Evolutionary conservation across 176 grass and related monocot genomes (phyloP), one percentile per base, ranked within the genome.

Genomic region (Bonia amplexicaulis): DNA sequence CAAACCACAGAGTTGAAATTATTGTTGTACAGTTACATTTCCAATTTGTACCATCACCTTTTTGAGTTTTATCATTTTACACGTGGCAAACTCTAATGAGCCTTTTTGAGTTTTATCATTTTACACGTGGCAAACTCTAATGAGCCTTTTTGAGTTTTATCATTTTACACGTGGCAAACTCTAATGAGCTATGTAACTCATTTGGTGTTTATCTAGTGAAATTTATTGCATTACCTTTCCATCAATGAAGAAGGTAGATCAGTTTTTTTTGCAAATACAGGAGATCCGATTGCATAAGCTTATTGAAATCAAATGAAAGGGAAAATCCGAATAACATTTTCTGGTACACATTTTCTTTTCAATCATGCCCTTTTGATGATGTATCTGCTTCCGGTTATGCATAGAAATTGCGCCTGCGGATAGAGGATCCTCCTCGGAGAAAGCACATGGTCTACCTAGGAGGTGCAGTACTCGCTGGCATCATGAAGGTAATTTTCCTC

Each of bases 371-470:
- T 53, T 53, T 15, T 27, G 26, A 12, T 55, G 37, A 86, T 1
- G 13, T 45, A n/a, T 69, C 67, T 26, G 7, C 15, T 84, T 62
- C 59, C 80, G 12, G 82, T 66, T 72, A 35, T 85, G 27, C 15
- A 80, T 69, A 98, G 96, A 98, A 98, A 92, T 47, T 98, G 65
- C 84, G 93, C 29, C 76, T 98, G 80, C 86, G 93, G 74, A 96
- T 96, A 80, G 96, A 98, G 78, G 96, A 98, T 87, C 96, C 93
- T 75, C 96, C 96, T 46, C 88, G 93, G 58, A 94, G 91, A 85
- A 99, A 99, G 76, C 96, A 99, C 80, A 99, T 96, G 93, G 96
- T 99, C 51, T 99, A 96, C 85, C 80, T 96, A 47, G 93, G 96
- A 81, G 96, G 93, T 82, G 91, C 93, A 20, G 93, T 99, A 39